Evolutionary conservation across 345 rosid species (phyloP).

Genomic region (Brassica cretica): DNA sequence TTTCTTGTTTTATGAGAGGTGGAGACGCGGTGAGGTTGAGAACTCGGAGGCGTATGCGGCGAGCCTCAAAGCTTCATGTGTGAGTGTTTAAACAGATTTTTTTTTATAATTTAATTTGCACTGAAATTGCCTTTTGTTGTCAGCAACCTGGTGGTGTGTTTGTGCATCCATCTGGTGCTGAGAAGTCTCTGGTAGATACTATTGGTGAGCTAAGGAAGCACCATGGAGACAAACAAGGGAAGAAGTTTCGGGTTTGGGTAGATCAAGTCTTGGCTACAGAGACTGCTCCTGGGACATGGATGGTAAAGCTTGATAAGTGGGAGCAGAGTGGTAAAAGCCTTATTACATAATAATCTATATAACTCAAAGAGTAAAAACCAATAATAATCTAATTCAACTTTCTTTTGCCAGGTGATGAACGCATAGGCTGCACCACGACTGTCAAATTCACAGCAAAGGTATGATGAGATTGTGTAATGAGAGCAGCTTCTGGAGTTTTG

Average conservation of each 20-base stretch:
- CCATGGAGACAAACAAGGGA: slow-evolving; percentile 81
- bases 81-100: slow-evolving; percentile 43
- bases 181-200: slow-evolving; percentile 55
- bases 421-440: slow-evolving; percentile 57
- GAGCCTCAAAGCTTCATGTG: slow-evolving; percentile 66
- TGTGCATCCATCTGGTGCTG: slow-evolving; percentile 76
- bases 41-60: slow-evolving; percentile 63
- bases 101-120: background rate
- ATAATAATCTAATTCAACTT: background rate
- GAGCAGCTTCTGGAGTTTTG: background rate
- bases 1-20: slow-evolving; percentile 76
- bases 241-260: slow-evolving; percentile 75
- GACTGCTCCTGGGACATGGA: slow-evolving; percentile 64
- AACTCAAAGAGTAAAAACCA: background rate
- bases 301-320: slow-evolving; percentile 77
- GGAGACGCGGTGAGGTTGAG: slow-evolving; percentile 92
- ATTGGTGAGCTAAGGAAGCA: slow-evolving; percentile 48
- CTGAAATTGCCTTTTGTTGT: background rate
- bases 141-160: slow-evolving; percentile 64
- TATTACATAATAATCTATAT: background rate
- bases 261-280: slow-evolving; percentile 64
- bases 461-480: slow-evolving; percentile 22
- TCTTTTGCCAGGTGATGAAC: slow-evolving; percentile 56
- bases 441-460: slow-evolving; percentile 58
- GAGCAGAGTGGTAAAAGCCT: slow-evolving; percentile 61